Base-by-base conservation (phyloP, 345 rosid species). In the Theobroma cacao region DNA sequence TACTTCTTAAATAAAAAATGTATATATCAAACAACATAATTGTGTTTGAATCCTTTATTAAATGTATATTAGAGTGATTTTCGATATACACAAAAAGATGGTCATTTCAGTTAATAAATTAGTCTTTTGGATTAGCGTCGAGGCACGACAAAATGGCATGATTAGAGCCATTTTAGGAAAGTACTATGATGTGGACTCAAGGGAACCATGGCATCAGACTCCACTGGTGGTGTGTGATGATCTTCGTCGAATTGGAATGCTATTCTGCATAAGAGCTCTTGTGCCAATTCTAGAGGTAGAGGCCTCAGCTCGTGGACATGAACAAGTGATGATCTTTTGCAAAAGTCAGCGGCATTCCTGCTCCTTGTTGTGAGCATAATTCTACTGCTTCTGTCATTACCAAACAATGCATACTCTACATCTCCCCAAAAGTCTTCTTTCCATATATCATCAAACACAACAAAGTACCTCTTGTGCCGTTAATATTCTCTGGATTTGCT, bases 371-470 rank as follows among this genome's bases (percentile, higher is more conserved):
- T 81, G 34, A 63, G 15, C 13, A 76, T n/a, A 12, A 76, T 76
- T 20, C 77, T 81, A 26, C 74, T 72, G 24, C 73, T 9, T 40
- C 33, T 81, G 1, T 55, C 26, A 34, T 50, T 70, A 18, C 71
- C 80, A 2, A 41, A 34, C 30, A 81, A 64, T 15, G 78, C 84
- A 55, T 71, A 10, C 56, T 72, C 71, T 3, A 81, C 40, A 17
- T 69, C 72, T 41, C 33, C 15, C 78, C 84, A 81, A 0, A 80
- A 77, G 1, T 65, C 55, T 14, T 31, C 18, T 20, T 26, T 58
- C 81, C 81, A 77, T 0, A 81, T 55, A 66, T 73, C 80, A 45
- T 81, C 77, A 9, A 81, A 55, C 38, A 72, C 68, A 50, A 81
- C 12, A 10, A 77, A 8, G 22, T 73, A 81, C 68, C 77, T 62